phyloP scores from a whole-genome alignment of 495 filamentous ascomycete genomes.

The Chaetomidium leptoderma region DNA sequence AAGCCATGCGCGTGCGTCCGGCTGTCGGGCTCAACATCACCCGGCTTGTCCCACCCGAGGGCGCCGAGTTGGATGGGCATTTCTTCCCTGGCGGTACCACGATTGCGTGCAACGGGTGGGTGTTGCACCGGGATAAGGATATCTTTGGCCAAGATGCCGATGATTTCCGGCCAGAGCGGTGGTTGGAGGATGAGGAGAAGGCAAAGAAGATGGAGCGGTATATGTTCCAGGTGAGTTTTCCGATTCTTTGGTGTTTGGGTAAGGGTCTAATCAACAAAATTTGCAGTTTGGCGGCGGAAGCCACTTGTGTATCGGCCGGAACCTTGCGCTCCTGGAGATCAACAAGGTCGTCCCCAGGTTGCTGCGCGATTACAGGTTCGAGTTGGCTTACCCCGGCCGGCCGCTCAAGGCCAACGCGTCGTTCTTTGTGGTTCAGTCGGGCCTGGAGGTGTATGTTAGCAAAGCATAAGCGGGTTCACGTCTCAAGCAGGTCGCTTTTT shows the following conservation, averaged over 20 bases:
- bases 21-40: slow-evolving; percentile 54
- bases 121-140: slow-evolving; percentile 48
- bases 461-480: slow-evolving; percentile 15
- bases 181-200: slow-evolving; percentile 53
- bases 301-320: slow-evolving; percentile 53
- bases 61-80: slow-evolving; percentile 49
- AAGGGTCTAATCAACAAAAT: background rate
- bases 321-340: slow-evolving; percentile 54
- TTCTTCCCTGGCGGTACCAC: slow-evolving; percentile 50
- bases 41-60: slow-evolving; percentile 50
- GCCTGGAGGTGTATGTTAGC: slow-evolving; percentile 42
- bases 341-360: slow-evolving; percentile 52
- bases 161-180: slow-evolving; percentile 58
- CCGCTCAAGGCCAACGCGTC: slow-evolving; percentile 47
- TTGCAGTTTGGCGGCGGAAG: slow-evolving; percentile 49
- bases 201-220: slow-evolving; percentile 46
- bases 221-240: slow-evolving; percentile 45
- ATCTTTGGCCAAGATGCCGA: slow-evolving; percentile 64
- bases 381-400: slow-evolving; percentile 43
- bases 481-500: background rate
- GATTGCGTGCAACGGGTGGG: slow-evolving; percentile 53
- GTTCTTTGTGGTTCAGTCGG: slow-evolving; percentile 53
- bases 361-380: slow-evolving; percentile 48
- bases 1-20: slow-evolving; percentile 62
- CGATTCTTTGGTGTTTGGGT: background rate